Evolutionary conservation across 2,329 filamentous ascomycete species (phyloP).

Genomic region (Akanthomyces muscarius): DNA sequence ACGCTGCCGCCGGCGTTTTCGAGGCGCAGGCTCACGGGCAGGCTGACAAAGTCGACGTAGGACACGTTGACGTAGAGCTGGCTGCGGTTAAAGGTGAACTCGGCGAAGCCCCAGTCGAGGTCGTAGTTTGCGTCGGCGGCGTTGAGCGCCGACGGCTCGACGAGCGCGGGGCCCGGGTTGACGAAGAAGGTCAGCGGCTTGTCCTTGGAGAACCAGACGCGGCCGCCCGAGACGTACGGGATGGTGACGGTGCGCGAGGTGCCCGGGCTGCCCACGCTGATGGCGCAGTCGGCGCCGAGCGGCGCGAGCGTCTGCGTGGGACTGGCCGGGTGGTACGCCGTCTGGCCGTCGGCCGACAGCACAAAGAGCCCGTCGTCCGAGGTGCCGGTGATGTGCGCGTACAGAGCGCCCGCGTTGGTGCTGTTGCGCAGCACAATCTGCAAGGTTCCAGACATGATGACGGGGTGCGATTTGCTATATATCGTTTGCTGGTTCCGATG

Average conservation of each 20-base stretch:
- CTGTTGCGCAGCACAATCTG: slow-evolving; percentile 63
- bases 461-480: neutral
- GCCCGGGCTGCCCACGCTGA: slow-evolving; percentile 60
- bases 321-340: slow-evolving; percentile 60
- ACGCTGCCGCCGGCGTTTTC: slow-evolving; percentile 41
- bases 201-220: slow-evolving; percentile 67
- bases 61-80: slow-evolving; percentile 66
- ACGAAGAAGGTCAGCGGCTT: slow-evolving; percentile 61
- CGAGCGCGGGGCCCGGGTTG: slow-evolving; percentile 68
- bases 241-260: slow-evolving; percentile 57
- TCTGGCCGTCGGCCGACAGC: slow-evolving; percentile 61
- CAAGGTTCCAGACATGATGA: slow-evolving; percentile 35
- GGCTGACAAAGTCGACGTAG: slow-evolving; percentile 70
- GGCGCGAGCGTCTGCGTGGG: slow-evolving; percentile 48
- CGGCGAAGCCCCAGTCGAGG: slow-evolving; percentile 62
- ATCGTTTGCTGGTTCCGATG: neutral
- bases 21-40: slow-evolving; percentile 58
- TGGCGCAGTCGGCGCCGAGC: slow-evolving; percentile 56
- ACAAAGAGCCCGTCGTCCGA: slow-evolving; percentile 58
- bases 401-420: slow-evolving; percentile 53
- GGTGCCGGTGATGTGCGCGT: slow-evolving; percentile 66
- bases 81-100: slow-evolving; percentile 60
- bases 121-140: slow-evolving; percentile 58
- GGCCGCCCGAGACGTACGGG: slow-evolving; percentile 65
- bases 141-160: slow-evolving; percentile 72